phyloP scores from a whole-genome alignment of 2,329 filamentous ascomycete species.

The Diaporthe nobilis region DNA sequence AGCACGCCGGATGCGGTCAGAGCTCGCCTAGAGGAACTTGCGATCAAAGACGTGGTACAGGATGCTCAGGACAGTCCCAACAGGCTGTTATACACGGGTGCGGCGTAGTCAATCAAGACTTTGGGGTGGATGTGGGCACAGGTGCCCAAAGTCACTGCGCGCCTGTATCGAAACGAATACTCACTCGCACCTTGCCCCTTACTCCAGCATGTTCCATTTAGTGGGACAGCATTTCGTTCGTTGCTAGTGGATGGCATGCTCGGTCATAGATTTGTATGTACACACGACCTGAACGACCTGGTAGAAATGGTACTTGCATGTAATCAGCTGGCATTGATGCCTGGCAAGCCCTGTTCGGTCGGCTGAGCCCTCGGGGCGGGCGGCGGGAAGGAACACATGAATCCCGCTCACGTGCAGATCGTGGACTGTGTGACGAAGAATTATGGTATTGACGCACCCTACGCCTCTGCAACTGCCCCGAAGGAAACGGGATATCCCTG shows the following conservation, averaged over 20 bases:
- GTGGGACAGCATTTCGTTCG: background rate
- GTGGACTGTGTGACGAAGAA: background rate
- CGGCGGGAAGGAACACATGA: background rate
- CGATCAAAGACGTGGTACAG: conserved; percentile 1
- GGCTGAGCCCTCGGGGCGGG: background rate
- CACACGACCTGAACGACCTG: background rate
- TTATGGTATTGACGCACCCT: conserved; percentile 5
- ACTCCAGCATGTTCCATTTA: background rate
- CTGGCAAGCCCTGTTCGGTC: background rate
- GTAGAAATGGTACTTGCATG: background rate
- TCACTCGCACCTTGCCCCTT: background rate
- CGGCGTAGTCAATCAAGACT: background rate
- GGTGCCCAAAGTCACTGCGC: background rate
- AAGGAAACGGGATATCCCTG: background rate
- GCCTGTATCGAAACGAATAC: background rate
- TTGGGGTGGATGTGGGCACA: background rate
- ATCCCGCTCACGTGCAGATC: background rate
- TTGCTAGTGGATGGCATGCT: background rate
- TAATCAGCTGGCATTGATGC: background rate
- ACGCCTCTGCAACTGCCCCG: conserved; percentile 9
- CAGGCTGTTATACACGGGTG: conserved; percentile 4
- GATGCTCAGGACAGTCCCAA: conserved; percentile 5
- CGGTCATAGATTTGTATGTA: background rate
- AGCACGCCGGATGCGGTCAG: conserved; percentile 11
- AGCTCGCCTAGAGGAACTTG: conserved; percentile 9